Percentiles rank a stretch among this genome's conserved stretches.
Evolutionary conservation across 139 green algal species (phyloP).

Genomic region (Chloropicon primus): DNA sequence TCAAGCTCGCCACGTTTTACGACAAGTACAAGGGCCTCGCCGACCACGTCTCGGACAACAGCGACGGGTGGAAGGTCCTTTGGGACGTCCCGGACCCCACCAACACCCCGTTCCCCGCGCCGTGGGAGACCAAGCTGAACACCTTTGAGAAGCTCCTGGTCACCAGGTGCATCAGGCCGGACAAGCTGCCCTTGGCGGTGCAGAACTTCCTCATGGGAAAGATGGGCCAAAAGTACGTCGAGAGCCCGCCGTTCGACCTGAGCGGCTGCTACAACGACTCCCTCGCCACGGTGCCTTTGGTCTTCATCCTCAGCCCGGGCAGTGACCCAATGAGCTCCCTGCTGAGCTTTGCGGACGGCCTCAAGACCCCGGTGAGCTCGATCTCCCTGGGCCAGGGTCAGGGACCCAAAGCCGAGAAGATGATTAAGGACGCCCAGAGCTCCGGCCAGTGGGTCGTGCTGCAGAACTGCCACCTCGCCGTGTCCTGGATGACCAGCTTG

Average conservation of each 20-base stretch:
- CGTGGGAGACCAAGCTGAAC: conserved; percentile 21
- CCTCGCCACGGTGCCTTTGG: conserved; percentile 41
- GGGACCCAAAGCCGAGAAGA: conserved; percentile 44
- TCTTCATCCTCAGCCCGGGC: conserved; percentile 56
- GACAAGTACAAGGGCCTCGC: background rate
- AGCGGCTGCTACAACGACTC: conserved; percentile 55
- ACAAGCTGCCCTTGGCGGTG: conserved; percentile 55
- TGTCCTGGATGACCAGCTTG: conserved; percentile 50
- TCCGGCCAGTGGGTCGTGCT: conserved; percentile 45
- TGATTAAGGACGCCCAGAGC: conserved; percentile 40
- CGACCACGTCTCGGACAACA: conserved; percentile 16
- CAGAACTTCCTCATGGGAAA: conserved; percentile 25
- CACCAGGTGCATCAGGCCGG: conserved; percentile 36
- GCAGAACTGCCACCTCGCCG: conserved; percentile 32
- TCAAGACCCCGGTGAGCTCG: background rate
- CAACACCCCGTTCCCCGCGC: conserved; percentile 27
- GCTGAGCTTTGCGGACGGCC: conserved; percentile 38
- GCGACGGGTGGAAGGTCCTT: conserved; percentile 29
- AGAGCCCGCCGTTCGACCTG: conserved; percentile 48
- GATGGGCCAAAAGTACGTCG: conserved; percentile 33
- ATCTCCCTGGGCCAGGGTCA: conserved; percentile 46
- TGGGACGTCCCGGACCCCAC: conserved; percentile 41
- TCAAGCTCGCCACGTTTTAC: conserved; percentile 9
- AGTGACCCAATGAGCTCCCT: conserved; percentile 56
- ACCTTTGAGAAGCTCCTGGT: conserved; percentile 25